Evolutionary conservation across 495 filamentous ascomycete species (phyloP).

Genomic region (Hypoxylon fuscum): DNA sequence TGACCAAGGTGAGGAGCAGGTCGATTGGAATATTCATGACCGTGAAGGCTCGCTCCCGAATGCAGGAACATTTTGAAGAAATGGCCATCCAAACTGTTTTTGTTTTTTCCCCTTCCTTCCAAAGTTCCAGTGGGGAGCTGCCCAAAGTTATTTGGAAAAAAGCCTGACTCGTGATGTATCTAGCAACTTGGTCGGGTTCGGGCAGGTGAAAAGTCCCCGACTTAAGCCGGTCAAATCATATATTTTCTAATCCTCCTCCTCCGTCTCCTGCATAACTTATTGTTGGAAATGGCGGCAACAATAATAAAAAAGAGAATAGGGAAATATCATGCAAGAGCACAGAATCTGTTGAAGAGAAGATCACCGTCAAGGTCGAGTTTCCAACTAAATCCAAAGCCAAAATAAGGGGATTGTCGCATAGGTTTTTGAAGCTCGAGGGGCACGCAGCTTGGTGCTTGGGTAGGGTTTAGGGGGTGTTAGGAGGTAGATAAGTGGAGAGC

Average conservation of each 20-base stretch:
- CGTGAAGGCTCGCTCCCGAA: constrained; percentile 61
- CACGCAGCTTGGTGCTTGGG: background rate
- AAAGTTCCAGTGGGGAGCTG: constrained; percentile 15
- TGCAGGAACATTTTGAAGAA: constrained; percentile 57
- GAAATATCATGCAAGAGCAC: background rate
- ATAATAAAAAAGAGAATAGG: background rate
- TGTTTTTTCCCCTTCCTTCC: constrained; percentile 1
- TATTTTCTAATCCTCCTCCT: constrained; percentile 2
- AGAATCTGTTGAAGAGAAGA: background rate
- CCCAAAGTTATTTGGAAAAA: constrained; percentile 13
- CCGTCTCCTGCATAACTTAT: background rate
- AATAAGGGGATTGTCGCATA: constrained; percentile 5
- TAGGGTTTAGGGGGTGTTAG: constrained; percentile 8
- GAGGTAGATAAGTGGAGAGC: constrained; percentile 38
- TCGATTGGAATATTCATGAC: constrained; percentile 62
- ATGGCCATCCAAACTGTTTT: constrained; percentile 25
- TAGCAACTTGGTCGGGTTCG: constrained; percentile 13
- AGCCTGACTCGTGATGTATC: constrained; percentile 20
- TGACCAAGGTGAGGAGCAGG: constrained; percentile 50
- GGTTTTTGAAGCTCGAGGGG: constrained; percentile 2
- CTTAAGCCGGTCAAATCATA: constrained; percentile 12
- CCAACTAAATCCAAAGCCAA: constrained; percentile 2
- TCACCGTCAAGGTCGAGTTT: constrained; percentile 4
- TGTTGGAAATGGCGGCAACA: background rate
- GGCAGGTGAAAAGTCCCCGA: constrained; percentile 12